Evolutionary conservation across 208 protist species (phyloP), one percentile per base, ranked within the genome.

Genomic region (Leishmania major): DNA sequence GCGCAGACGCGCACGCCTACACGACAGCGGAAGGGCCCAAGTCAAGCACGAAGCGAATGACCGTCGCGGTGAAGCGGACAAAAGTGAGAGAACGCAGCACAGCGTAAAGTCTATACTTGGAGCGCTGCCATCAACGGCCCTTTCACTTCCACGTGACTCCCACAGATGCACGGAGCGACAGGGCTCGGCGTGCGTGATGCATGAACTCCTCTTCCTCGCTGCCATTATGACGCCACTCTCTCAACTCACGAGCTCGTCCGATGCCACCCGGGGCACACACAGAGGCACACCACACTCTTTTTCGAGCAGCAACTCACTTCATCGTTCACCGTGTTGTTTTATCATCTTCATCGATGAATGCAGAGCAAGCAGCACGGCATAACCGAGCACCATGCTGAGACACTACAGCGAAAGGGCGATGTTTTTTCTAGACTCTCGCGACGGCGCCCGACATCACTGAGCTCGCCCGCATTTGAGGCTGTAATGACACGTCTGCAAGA

Each of bases 361-460:
- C 25, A 4, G 25, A 43, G 8, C 19, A 49, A 15, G 40, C 15
- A 31, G 43, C 40, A n/a, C n/a, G n/a, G 15, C 49, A 6, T 31
- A 5, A 22, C 28, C 22, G 28, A 57, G 19, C 22, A 37, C 71
- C 40, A 22, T 43, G 17, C 31, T n/a, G 72, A 19, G 28, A 15
- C 28, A 60, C n/a, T 43, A 11, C 8, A n/a, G 72, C 72, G 17
- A 7, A 6, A 28, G 3, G 51, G 28, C 15, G 51, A 31, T 17
- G 51, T 85, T n/a, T 85, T 82, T 49, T 0, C 25, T 28, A 72
- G 81, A 15, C 60, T 85, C 45, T 74, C 78, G 25, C 67, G n/a
- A 15, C 5, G 19, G 3, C 5, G 25, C 11, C 69, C 51, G 43
- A 35, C 55, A 11, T 82, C 71, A 11, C 73, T 72, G 45, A 80